Evolutionary conservation across 2,329 filamentous ascomycete genomes (phyloP).

Genomic region (Davidsoniella virescens): DNA sequence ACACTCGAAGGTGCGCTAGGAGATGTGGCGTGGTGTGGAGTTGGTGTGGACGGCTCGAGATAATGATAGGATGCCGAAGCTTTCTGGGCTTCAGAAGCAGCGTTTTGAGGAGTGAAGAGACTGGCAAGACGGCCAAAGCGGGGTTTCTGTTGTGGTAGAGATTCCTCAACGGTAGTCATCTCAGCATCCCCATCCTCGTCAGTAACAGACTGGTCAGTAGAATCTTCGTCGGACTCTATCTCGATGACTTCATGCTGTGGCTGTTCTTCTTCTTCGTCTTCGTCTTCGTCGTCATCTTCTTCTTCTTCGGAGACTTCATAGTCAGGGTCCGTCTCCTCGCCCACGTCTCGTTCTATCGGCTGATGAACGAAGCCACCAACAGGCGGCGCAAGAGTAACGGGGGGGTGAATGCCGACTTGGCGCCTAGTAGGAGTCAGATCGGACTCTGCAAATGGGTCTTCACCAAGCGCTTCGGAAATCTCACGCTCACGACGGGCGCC

Average conservation of each 20-base stretch:
- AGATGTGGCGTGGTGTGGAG: background rate
- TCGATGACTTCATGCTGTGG: background rate
- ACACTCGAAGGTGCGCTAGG: conserved; percentile 16
- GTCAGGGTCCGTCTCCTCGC: conserved; percentile 8
- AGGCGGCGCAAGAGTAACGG: conserved; percentile 6
- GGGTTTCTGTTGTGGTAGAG: background rate
- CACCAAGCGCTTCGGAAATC: background rate
- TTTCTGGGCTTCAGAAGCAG: conserved; percentile 1
- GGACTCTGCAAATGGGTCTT: background rate
- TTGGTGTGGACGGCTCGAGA: conserved; percentile 1
- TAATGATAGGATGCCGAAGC: conserved; percentile 10
- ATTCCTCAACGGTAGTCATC: background rate
- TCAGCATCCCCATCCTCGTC: background rate
- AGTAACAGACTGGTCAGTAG: background rate
- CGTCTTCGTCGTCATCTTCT: background rate
- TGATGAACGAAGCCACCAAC: conserved; percentile 11
- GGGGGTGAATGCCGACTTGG: conserved; percentile 7
- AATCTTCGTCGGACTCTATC: conserved; percentile 1
- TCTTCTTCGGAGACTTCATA: conserved; percentile 4
- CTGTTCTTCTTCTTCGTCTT: background rate
- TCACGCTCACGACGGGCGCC: conserved; percentile 12
- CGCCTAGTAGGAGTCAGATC: background rate
- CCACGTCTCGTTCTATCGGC: conserved; percentile 8
- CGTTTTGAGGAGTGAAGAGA: conserved; percentile 7
- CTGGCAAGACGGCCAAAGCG: conserved; percentile 1